Conservation (phyloP, 2,329 filamentous ascomycete species). For the Venturia oleaginea region DNA sequence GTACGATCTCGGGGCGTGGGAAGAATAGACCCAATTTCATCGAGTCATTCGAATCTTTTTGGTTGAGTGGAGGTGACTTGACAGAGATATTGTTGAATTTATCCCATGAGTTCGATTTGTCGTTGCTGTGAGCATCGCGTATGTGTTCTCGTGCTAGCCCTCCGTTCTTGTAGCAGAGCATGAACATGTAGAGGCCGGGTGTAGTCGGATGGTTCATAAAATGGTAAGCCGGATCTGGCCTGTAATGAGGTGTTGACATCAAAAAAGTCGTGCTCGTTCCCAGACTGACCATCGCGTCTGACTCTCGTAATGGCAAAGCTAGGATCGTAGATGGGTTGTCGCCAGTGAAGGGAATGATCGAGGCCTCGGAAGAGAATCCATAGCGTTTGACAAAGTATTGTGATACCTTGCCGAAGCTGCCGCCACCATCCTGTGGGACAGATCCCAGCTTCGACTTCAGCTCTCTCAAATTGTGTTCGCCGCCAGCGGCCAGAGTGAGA, state of each 20-base stretch:
- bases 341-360: conserved; percentile 79
- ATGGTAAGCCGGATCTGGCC: conserved; percentile 83
- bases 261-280: conserved; percentile 96
- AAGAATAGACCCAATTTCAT: conserved; percentile 92
- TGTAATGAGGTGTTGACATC: conserved; percentile 90
- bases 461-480: conserved; percentile 47
- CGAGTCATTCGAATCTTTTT: conserved; percentile 42
- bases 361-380: conserved; percentile 66
- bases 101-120: conserved; percentile 52
- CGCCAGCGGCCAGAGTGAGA: conserved; percentile 64
- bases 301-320: conserved; percentile 72
- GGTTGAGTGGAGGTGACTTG: conserved; percentile 59
- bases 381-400: conserved; percentile 71
- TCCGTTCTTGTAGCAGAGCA: conserved; percentile 99
- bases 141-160: conserved; percentile 85
- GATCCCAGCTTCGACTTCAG: conserved; percentile 72
- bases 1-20: conserved; percentile 88
- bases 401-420: conserved; percentile 65
- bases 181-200: conserved; percentile 93
- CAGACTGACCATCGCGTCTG: conserved; percentile 88
- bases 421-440: conserved; percentile 71
- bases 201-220: conserved; percentile 98
- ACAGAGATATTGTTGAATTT: conserved; percentile 69
- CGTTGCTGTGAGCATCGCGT: conserved; percentile 63
- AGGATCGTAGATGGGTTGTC: conserved; percentile 96